These are phyloP conservation scores for Camelina hispida DNA, from an alignment of 345 rosid species.

Conservation along the genomic window DNA sequence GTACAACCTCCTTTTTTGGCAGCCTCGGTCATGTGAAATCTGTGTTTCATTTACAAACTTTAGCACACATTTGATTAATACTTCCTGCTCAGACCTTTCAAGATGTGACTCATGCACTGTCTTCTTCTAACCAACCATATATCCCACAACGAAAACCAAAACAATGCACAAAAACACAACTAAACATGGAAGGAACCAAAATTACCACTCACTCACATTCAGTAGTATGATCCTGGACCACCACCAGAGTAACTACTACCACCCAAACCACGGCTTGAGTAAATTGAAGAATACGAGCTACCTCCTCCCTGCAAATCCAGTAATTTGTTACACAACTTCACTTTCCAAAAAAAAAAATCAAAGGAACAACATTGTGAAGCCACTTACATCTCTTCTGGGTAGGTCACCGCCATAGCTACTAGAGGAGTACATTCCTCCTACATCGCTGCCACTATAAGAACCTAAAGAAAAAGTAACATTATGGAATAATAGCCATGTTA, in stretches of 20 bases:
- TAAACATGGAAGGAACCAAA: constrained; percentile 18
- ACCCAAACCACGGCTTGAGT: constrained; percentile 81
- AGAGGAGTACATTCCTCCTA: constrained; percentile 68
- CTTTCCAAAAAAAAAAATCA: neutral
- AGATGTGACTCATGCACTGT: neutral
- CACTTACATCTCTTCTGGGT: constrained; percentile 75
- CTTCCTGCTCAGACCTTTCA: neutral
- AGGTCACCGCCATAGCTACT: constrained; percentile 69
- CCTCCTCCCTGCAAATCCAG: constrained; percentile 70
- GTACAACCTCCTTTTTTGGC: constrained; percentile 55
- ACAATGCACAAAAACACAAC: neutral
- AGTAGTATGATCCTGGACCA: constrained; percentile 93
- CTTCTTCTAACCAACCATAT: constrained; percentile 21
- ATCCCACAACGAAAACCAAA: constrained; percentile 20
- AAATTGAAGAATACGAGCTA: constrained; percentile 84
- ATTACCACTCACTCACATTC: constrained; percentile 53
- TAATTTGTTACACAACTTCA: constrained; percentile 1
- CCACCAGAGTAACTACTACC: constrained; percentile 83
- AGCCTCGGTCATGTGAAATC: constrained; percentile 58
- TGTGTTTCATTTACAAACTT: constrained; percentile 73
- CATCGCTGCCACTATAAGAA: constrained; percentile 73
- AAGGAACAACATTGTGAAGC: constrained; percentile 24
- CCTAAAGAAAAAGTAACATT: constrained; percentile 54
- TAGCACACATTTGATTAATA: constrained; percentile 44
- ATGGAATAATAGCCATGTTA: constrained; percentile 16